Percentiles rank a stretch among this genome's conserved stretches.
These are phyloP conservation scores for Fraxinus paxiana DNA, from an alignment of 305 asterid genomes.

Conservation along the genomic window DNA sequence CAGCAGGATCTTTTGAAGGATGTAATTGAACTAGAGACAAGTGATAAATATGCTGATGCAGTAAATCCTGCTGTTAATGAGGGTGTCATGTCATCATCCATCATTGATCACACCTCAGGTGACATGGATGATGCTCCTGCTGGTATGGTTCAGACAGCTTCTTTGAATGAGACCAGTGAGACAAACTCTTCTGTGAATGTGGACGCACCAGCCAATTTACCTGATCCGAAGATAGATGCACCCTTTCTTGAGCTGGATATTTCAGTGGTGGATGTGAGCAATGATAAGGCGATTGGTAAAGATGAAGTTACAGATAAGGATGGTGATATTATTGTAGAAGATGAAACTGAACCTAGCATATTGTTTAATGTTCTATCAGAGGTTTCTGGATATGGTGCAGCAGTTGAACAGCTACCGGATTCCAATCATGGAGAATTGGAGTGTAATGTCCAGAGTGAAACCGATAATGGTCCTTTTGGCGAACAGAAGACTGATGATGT, in stretches of 20 bases:
- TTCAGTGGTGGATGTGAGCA: constrained; percentile 25
- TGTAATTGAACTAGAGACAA: constrained; percentile 37
- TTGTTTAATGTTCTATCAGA: constrained; percentile 34
- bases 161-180: constrained; percentile 23
- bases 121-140: constrained; percentile 31
- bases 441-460: constrained; percentile 29
- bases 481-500: constrained; percentile 29
- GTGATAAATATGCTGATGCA: constrained; percentile 26
- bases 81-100: constrained; percentile 24
- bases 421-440: constrained; percentile 32
- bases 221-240: constrained; percentile 32
- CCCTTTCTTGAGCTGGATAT: constrained; percentile 34
- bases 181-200: constrained; percentile 27
- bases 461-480: constrained; percentile 26
- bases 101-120: constrained; percentile 28
- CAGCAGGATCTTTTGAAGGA: constrained; percentile 31
- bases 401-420: constrained; percentile 35
- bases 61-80: constrained; percentile 23
- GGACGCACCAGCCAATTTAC: constrained; percentile 25
- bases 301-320: constrained; percentile 33
- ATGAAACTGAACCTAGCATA: constrained; percentile 33
- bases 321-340: constrained; percentile 30
- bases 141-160: constrained; percentile 28
- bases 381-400: constrained; percentile 31
- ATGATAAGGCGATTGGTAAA: constrained; percentile 33